Base-by-base conservation (phyloP, 2,329 filamentous ascomycete species). In the Zymoseptoria crescenta region DNA sequence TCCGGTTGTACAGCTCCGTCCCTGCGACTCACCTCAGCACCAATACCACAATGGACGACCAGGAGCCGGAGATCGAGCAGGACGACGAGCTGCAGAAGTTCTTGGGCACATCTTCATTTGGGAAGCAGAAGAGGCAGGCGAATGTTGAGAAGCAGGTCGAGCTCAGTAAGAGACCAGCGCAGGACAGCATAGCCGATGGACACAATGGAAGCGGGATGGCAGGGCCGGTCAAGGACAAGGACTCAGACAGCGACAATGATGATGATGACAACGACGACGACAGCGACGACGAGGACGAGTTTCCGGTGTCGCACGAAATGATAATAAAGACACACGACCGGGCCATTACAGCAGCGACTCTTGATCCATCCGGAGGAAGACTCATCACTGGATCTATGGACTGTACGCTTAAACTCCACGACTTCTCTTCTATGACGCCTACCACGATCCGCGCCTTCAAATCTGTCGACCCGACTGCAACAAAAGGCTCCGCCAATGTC, bases 401-500 rank as follows among this genome's bases (percentile, higher is more conserved):
- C 74, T 95, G 91, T 74, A 89, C 85, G 1, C 78, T 97, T 68
- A 97, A 96, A 72, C 80, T 99, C 19, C 91, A 96, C 76, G 93
- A 99, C 72, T 96, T 99, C 73, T 86, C 92, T 2, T 89, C 92
- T 52, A 95, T 99, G 87, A 96, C 93, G 0, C 91, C 92, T 1
- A 94, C 91, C 4, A 97, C 94, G 0, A 82, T 99, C 55, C 88
- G 93, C 67, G 91, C 94, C 0, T 99, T 99, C 81, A 91, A 91
- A 70, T 92, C 87, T 8, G 81, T 97, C 53, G 93, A 99, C 70
- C 93, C 94, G 0, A 92, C 87, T 67, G 84, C 86, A 55, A 84
- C 85, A 28, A 96, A 95, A 72, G 82, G 85, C 3, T 82, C 84
- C 16, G 81, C 87, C 4, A 84, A 81, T 57, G 82, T 87, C 45